phyloP scores from a whole-genome alignment of 192 early-diverging fungal genomes.

The Mortierella antarctica region DNA sequence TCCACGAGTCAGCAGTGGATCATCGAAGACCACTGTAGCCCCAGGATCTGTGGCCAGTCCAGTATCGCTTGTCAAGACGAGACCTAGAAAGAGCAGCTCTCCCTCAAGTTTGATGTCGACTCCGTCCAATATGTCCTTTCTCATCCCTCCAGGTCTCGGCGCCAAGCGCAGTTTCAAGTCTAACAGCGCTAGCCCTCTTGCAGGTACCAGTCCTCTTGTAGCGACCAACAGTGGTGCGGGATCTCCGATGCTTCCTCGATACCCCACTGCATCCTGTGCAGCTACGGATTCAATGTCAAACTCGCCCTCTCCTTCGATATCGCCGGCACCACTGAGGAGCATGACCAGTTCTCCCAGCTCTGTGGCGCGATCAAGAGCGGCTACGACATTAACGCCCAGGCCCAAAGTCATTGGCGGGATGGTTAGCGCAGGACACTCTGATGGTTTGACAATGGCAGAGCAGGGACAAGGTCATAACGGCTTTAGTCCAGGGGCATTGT shows the following conservation, averaged over 20 bases:
- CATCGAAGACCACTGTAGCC: conserved; percentile 8
- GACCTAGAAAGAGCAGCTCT: conserved; percentile 37
- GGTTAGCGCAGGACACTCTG: too few species aligned
- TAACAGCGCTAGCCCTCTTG: conserved; percentile 37
- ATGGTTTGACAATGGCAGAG: too few species aligned
- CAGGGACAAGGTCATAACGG: not conserved
- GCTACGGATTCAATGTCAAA: too few species aligned
- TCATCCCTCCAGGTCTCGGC: conserved; percentile 30
- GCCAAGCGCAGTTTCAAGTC: conserved; percentile 28
- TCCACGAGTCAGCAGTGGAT: not conserved
- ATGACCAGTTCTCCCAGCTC: too few species aligned
- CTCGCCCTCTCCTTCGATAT: not conserved
- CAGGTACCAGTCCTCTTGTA: not conserved
- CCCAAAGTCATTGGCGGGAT: too few species aligned
- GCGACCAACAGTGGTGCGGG: not conserved
- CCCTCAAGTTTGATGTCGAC: conserved; percentile 46
- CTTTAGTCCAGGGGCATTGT: not conserved
- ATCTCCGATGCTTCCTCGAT: not conserved
- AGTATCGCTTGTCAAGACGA: conserved; percentile 14
- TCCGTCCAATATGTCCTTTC: conserved; percentile 46
- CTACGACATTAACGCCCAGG: too few species aligned
- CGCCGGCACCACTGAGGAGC: not conserved
- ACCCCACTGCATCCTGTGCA: not conserved
- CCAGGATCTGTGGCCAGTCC: conserved; percentile 15
- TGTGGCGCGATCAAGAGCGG: too few species aligned